Conservation (phyloP, 2,329 filamentous ascomycete species). For the Calycina herbarum region DNA sequence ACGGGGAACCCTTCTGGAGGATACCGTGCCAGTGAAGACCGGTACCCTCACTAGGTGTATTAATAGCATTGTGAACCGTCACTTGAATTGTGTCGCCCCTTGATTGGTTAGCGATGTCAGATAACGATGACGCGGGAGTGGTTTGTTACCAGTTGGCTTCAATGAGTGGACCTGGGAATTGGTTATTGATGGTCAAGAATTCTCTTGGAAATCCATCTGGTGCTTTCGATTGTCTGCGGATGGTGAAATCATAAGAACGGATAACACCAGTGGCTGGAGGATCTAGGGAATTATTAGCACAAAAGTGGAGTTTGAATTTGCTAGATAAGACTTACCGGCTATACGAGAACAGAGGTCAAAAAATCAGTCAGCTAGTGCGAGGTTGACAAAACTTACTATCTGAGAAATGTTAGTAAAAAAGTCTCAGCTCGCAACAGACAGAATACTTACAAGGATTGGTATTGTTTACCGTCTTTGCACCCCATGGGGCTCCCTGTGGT, state of each 20-base stretch:
- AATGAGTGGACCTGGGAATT: slow-evolving; percentile 38
- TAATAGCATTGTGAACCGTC: slow-evolving; percentile 69
- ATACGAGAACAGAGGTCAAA: not conserved
- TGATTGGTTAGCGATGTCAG: not conserved
- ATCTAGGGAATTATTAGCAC: not conserved
- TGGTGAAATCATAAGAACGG: slow-evolving; percentile 36
- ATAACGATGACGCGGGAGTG: not conserved
- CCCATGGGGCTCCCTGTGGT: slow-evolving; percentile 54
- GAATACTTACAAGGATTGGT: slow-evolving; percentile 38
- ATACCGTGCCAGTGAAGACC: slow-evolving; percentile 50
- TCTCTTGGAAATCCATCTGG: slow-evolving; percentile 49
- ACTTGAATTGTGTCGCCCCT: slow-evolving; percentile 52
- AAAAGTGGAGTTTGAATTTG: not conserved
- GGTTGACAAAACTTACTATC: slow-evolving; percentile 14
- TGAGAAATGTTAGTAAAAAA: slow-evolving; percentile 5
- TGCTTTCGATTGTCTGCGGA: slow-evolving; percentile 31
- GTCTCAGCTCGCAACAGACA: not conserved
- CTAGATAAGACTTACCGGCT: slow-evolving; percentile 1
- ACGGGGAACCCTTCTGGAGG: slow-evolving; percentile 41
- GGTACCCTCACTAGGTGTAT: slow-evolving; percentile 38
- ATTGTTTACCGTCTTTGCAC: slow-evolving; percentile 41
- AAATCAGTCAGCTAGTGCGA: not conserved
- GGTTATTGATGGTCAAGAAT: slow-evolving; percentile 46
- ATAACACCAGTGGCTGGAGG: slow-evolving; percentile 37
- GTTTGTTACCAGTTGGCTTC: slow-evolving; percentile 38